phyloP scores from a whole-genome alignment of 148 eudicot genomes.

The Vaccinium corymbosum region DNA sequence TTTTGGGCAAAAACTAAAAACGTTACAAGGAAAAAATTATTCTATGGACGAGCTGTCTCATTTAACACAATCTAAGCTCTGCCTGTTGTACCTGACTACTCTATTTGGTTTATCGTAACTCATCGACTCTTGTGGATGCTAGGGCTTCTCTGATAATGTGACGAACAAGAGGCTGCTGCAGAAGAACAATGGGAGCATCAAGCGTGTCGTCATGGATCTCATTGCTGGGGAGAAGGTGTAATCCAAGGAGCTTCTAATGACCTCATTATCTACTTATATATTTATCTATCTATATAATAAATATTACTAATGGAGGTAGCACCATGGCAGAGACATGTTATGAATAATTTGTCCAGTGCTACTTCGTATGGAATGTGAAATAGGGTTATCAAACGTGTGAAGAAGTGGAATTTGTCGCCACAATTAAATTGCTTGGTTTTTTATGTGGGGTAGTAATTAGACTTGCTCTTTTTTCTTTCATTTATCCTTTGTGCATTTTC shows the following conservation, averaged over 20 bases:
- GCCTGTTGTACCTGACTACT: background rate
- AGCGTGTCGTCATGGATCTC: constrained; percentile 84
- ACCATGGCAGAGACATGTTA: background rate
- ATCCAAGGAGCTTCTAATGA: background rate
- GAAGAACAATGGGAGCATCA: constrained; percentile 85
- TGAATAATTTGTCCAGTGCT: background rate
- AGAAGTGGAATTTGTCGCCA: background rate
- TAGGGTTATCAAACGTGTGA: background rate
- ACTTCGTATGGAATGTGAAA: background rate
- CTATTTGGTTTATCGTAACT: background rate
- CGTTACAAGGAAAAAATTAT: background rate
- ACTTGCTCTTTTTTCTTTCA: background rate
- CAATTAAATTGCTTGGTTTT: background rate
- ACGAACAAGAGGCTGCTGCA: constrained; percentile 63
- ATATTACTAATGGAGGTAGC: background rate
- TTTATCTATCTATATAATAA: background rate
- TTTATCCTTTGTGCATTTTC: background rate
- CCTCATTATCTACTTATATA: background rate
- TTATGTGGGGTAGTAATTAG: background rate
- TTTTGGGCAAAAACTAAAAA: background rate
- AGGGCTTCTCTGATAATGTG: constrained; percentile 70
- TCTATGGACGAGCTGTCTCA: background rate
- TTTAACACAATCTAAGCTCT: background rate
- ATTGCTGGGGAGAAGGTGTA: constrained; percentile 47
- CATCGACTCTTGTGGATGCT: constrained; percentile 9